Conservation (phyloP, 2,329 filamentous ascomycete genomes). For the Aspergillus sp. region DNA sequence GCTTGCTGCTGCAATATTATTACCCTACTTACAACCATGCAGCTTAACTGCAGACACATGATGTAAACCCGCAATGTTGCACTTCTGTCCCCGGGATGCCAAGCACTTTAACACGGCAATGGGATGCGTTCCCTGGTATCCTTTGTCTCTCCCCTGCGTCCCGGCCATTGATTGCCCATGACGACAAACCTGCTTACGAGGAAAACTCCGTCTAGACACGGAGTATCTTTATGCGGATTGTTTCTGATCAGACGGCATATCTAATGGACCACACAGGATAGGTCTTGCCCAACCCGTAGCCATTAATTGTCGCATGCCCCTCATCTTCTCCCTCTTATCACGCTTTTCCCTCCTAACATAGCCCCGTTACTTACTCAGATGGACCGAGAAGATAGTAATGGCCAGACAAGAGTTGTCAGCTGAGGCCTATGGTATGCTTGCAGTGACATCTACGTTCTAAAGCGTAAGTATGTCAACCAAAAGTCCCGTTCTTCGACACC, state of each 20-base stretch:
- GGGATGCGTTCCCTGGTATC: background rate
- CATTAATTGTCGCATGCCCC: background rate
- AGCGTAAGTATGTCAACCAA: background rate
- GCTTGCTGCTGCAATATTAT: background rate
- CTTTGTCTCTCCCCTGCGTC: background rate
- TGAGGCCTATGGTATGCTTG: background rate
- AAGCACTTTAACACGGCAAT: background rate
- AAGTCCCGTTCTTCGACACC: background rate
- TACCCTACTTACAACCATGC: background rate
- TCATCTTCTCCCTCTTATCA: background rate
- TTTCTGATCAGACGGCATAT: background rate
- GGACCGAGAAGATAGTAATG: background rate
- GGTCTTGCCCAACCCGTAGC: background rate
- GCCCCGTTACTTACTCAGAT: background rate
- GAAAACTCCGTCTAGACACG: background rate
- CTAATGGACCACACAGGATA: background rate
- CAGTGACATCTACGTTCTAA: background rate
- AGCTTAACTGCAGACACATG: background rate
- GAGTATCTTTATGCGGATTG: background rate
- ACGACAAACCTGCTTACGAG: background rate
- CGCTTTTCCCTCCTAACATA: background rate
- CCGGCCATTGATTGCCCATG: background rate
- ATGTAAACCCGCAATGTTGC: background rate
- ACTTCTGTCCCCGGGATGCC: background rate
- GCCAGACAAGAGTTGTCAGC: background rate